Evolutionary conservation across 2,329 filamentous ascomycete species (phyloP), one percentile per base, ranked within the genome.

Genomic region (Trichophaea hybrida): DNA sequence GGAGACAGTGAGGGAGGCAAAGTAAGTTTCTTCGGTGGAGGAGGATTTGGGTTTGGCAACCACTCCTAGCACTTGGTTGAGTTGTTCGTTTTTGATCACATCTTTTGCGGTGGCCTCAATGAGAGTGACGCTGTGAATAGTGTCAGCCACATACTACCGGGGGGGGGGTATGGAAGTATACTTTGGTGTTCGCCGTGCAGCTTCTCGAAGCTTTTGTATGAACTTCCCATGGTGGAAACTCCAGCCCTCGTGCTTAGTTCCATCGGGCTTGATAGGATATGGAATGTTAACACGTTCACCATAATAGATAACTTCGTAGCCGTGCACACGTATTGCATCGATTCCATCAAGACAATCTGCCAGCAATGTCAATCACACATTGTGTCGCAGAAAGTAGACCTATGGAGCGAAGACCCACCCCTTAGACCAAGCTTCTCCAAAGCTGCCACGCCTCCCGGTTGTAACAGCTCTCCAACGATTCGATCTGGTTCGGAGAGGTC

Each of bases 191-290:
- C 15, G 74, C 77, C 69, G 82, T 74, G 59, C 89, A 32, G 87
- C 84, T 67, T 79, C 78, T 61, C 93, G 82, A 65, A 98, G 75
- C 70, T 87, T 83, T 73, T 79, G 81, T 68, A 98, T 88, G 74
- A 98, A 96, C 67, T 88, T 82, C 51, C 93, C 93, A 74, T 98
- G 93, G 75, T 98, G 93, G 72, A 98, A 98, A 51, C 80, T 80
- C 63, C 85, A 77, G 43, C 93, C 93, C 69, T 88, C 79, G 1
- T 86, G 83, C 64, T 77, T 74, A 66, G 75, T 76, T 43, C 77
- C 77, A 12, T 71, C 66, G 50, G 75, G 75, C 65, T 77, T 76
- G 61, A 84, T 76, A 17, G 91, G 90, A 70, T 97, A 98, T 12
- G 85, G 80, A 66, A 98, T 88, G 55, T 78, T 73, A 51, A 89